Base-by-base conservation (phyloP, 1,139 yeast species). In the Suhomyces chickasaworum region DNA sequence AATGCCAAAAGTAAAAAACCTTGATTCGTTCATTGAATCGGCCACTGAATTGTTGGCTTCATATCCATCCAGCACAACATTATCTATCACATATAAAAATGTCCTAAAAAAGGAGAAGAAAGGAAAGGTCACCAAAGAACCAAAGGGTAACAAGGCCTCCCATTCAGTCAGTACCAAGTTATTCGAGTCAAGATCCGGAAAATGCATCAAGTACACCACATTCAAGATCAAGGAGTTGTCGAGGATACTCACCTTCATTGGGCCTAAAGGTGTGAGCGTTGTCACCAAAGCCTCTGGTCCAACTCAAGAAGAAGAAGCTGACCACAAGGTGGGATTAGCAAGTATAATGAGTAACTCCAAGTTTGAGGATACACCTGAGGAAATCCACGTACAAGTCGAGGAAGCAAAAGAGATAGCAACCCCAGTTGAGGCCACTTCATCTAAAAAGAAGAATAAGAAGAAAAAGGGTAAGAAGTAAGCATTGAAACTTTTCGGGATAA, bases 221-320 rank as follows among this genome's bases (percentile, higher is more conserved):
- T 69, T 71, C 52, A 85, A 85, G 57, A 68, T 77, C 40, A 90
- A 90, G 64, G 97, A 90, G 62, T 78, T 91, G 36, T 84, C 93
- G 15, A 78, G 93, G 57, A 64, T 91, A 27, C 69, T 89, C 62
- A 81, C 89, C 33, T 89, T 91, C n/a, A 62, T 90, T 43, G 97
- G 97, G 0, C 97, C 97, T 3, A 76, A 80, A 50, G 93, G 95
- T 2, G 86, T 87, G 13, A 75, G 68, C 52, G 59, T 71, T 32
- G 50, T 54, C 35, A 55, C 68, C 9, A 60, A 62, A 39, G 51
- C 51, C 13, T 48, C 50, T 36, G 54, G 53, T 33, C 42, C 42
- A 7, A 45, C 37, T 4, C 41, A 18, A 5, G 49, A 48, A 37
- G 52, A 47, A 42, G 39, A 48, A 47, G 42, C 54, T 36, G 57